Conservation (phyloP, 306 rosid species). For the Senna siamea region DNA sequence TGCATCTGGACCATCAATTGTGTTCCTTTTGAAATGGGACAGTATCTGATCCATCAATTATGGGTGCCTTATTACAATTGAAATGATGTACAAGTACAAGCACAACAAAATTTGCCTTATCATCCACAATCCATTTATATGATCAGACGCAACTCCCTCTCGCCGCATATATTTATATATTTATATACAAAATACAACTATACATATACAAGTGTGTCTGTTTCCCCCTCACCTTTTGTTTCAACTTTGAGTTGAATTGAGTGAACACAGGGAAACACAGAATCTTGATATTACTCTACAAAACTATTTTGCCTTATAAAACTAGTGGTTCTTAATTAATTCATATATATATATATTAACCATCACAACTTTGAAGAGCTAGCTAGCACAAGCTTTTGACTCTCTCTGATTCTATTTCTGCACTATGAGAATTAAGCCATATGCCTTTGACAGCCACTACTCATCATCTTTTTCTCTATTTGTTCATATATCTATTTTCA, state of each 20-base stretch:
- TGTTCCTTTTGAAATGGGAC: constrained; percentile 40
- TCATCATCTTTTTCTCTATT: constrained; percentile 14
- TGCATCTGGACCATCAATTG: constrained; percentile 45
- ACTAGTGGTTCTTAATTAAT: constrained; percentile 37
- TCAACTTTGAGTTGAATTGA: not conserved
- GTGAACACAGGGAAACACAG: constrained; percentile 29
- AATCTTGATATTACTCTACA: constrained; percentile 4
- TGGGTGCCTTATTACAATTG: constrained; percentile 42
- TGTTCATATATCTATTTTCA: too few relatives aligned
- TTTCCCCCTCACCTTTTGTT: constrained; percentile 6
- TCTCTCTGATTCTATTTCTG: constrained; percentile 37
- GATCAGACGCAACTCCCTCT: constrained; percentile 41
- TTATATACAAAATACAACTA: too few relatives aligned
- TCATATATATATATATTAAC: not conserved
- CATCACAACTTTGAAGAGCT: constrained; percentile 32
- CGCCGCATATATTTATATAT: constrained; percentile 44
- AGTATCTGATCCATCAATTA: constrained; percentile 56
- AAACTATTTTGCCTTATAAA: constrained; percentile 25
- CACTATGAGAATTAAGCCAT: constrained; percentile 20
- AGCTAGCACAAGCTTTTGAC: constrained; percentile 51
- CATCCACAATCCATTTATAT: not conserved
- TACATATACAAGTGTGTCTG: not conserved
- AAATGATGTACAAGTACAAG: too few relatives aligned
- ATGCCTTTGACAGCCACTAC: constrained; percentile 17
- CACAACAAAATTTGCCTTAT: too few relatives aligned